Base-by-base conservation (phyloP, 148 eudicot species). In the Camellia japonica region DNA sequence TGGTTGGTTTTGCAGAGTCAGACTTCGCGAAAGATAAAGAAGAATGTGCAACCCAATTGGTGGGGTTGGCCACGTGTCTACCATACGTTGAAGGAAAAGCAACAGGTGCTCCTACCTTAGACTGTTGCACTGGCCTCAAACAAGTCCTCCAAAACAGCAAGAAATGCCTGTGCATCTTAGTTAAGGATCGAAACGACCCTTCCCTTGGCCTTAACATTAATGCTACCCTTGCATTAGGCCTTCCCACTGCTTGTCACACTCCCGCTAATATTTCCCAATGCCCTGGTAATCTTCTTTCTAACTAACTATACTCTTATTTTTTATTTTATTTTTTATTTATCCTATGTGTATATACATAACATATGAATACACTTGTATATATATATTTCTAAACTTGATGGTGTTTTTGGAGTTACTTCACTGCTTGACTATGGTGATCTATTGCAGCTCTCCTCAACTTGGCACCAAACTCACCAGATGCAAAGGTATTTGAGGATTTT, bases 171-270 rank as follows among this genome's bases (percentile, higher is more conserved):
- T 96, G 99, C 75, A 46, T 96, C 55, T 75, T 96, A 52, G 73
- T 96, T 11, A 93, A 87, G 90, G 93, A 96, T 71, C 70, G 90
- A 6, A 74, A 96, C 75, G 95, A 93, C 67, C 97, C 98, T 0
- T 86, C 82, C 80, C 89, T 93, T 43, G 97, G 97, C 63, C 80
- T 93, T 18, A 91, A 96, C 61, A 84, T 96, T 80, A 92, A 96
- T 82, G 81, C 89, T 67, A 90, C 94, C 1, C 86, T 87, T 19
- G 99, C 97, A 3, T 83, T 96, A 15, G 61, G 84, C 58, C 93
- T 96, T 70, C 99, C 98, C 23, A 0, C 41, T n/a, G 20, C 63
- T 30, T 96, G 99, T 71, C 89, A 93, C 49, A 73, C 84, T 3
- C 82, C 95, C 0, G 19, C 83, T 55, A 82, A 75, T 52, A 30